A percentile compares a stretch with the other conserved stretches of the same genome.
phyloP scores from a whole-genome alignment of 306 rosid genomes.

The Lotus japonicus region DNA sequence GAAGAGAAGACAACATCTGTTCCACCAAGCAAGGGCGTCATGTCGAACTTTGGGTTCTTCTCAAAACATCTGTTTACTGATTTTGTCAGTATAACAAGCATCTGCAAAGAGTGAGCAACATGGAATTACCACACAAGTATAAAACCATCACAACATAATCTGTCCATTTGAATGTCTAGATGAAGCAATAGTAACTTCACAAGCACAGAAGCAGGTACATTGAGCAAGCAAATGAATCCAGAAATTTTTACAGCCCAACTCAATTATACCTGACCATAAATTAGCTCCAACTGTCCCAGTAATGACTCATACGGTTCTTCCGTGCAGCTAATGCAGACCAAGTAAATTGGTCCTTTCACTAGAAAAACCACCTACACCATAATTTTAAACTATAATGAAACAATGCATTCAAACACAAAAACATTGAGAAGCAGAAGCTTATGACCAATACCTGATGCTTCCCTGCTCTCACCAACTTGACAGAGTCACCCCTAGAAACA shows the following conservation, averaged over 20 bases:
- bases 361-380: slow-evolving; percentile 79
- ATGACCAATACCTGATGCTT: slow-evolving; percentile 70
- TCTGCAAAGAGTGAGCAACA: slow-evolving; percentile 51
- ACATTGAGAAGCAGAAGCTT: not conserved
- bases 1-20: slow-evolving; percentile 89
- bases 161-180: slow-evolving; percentile 15
- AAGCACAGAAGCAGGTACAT: not conserved
- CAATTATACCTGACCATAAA: slow-evolving; percentile 83
- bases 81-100: slow-evolving; percentile 87
- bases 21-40: slow-evolving; percentile 98
- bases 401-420: slow-evolving; percentile 2
- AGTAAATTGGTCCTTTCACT: slow-evolving; percentile 96
- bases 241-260: not conserved
- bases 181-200: slow-evolving; percentile 1
- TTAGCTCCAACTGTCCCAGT: slow-evolving; percentile 82
- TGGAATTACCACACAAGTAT: not conserved
- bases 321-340: slow-evolving; percentile 95
- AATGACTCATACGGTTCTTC: slow-evolving; percentile 93
- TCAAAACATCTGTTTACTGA: slow-evolving; percentile 90
- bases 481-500: slow-evolving; percentile 66
- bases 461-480: slow-evolving; percentile 86
- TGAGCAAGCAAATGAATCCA: not conserved
- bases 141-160: slow-evolving; percentile 6
- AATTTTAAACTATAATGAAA: slow-evolving; percentile 4
- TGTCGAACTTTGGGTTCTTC: slow-evolving; percentile 96